Evolutionary conservation across 1,139 yeast species (phyloP), one percentile per base, ranked within the genome.

Genomic region (Kurtzmaniella quercitrusa): DNA sequence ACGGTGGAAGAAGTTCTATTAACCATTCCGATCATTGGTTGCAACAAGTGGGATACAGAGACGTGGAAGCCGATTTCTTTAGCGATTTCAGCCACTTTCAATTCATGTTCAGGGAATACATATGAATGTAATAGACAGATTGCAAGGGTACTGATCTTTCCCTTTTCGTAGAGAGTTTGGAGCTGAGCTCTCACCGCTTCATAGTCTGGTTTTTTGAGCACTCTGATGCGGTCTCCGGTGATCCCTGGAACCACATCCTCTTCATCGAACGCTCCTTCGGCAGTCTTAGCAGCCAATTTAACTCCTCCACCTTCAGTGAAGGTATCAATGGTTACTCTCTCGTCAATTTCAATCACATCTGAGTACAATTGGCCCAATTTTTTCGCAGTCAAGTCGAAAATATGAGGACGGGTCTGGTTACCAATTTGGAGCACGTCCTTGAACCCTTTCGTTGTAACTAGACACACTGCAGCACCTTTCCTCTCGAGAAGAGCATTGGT

Each of bases 401-500:
- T 65, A 46, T 67, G 58, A 2, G 73, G 73, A 48, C 73, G 55
- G 1, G 73, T 63, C 48, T 67, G 73, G 46, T 66, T 67, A 5
- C 77, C 77, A 45, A 71, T 71, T 1, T 60, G 58, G 51, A 71
- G 59, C 2, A 71, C 72, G 49, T 71, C 82, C 48, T 68, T 69
- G 53, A 77, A 77, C 1, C 81, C 81, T 48, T 68, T 72, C 18
- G 81, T 75, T 2, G 81, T 75, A 6, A 77, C 60, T 40, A 76
- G 61, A 23, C 76, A 70, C 36, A 77, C 80, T 19, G 62, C 57
- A 24, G 79, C 80, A 14, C 82, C 82, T 50, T 75, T 77, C 48
- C 82, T 60, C 52, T 73, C 78, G 45, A 73, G 56, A 36, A 67
- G 58, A 2, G 73, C 73, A 53, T 68, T 68, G 23, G 73, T 67